Percentiles rank a stretch among this genome's conserved stretches.
These are phyloP conservation scores for Collybia nuda DNA, from an alignment of 768 basidiomycete species.

Conservation along the genomic window DNA sequence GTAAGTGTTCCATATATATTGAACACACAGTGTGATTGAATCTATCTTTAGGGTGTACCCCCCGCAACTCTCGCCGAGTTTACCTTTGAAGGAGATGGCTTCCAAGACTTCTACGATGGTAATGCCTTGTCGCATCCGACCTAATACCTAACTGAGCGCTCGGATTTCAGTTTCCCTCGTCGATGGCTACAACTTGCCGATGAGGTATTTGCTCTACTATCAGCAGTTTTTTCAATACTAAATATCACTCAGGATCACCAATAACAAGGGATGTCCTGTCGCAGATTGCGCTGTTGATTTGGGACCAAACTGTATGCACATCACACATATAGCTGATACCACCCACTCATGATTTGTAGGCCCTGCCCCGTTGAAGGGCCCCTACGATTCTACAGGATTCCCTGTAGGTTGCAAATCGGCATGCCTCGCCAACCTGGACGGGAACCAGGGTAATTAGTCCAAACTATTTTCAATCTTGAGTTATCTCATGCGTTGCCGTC, in stretches of 20 bases:
- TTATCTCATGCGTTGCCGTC: background rate
- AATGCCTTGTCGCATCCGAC: background rate
- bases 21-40: background rate
- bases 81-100: slow-evolving; percentile 45
- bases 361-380: slow-evolving; percentile 50
- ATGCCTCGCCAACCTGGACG: slow-evolving; percentile 44
- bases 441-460: slow-evolving; percentile 30
- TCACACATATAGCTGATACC: slow-evolving; percentile 10
- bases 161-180: slow-evolving; percentile 54
- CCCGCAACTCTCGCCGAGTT: slow-evolving; percentile 69
- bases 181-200: slow-evolving; percentile 65
- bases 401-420: slow-evolving; percentile 64
- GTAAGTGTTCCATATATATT: slow-evolving; percentile 19
- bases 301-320: slow-evolving; percentile 48
- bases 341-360: slow-evolving; percentile 27
- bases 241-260: slow-evolving; percentile 38
- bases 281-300: slow-evolving; percentile 65
- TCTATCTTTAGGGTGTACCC: slow-evolving; percentile 44
- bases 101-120: slow-evolving; percentile 62
- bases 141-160: background rate
- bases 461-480: background rate
- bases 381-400: slow-evolving; percentile 50
- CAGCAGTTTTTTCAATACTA: background rate
- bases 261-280: slow-evolving; percentile 51
- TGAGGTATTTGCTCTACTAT: slow-evolving; percentile 20